Percentiles rank a stretch among this genome's conserved stretches.
These are phyloP conservation scores for Pelargonium cotyledonis DNA, from an alignment of 441 rosid species.

Conservation along the genomic window DNA sequence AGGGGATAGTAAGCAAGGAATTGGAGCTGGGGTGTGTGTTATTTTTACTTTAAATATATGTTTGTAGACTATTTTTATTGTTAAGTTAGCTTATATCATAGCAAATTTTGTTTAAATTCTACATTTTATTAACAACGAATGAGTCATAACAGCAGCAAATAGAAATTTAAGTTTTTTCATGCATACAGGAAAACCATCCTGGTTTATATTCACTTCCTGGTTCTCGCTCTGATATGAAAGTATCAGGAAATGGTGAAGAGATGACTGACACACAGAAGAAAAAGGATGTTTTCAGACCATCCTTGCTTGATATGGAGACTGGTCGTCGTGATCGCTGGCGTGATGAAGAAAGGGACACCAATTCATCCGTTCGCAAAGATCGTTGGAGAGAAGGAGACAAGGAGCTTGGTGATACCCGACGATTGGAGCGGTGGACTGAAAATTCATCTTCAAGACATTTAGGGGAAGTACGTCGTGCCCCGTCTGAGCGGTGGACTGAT, in stretches of 20 bases:
- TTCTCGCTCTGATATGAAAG: slow-evolving; percentile 39
- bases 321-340: slow-evolving; percentile 91
- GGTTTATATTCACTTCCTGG: slow-evolving; percentile 34
- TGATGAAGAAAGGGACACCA: slow-evolving; percentile 93
- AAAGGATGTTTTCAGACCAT: slow-evolving; percentile 81
- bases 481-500: slow-evolving; percentile 79
- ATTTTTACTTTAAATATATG: not conserved
- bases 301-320: slow-evolving; percentile 72
- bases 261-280: slow-evolving; percentile 59
- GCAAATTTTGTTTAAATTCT: not conserved
- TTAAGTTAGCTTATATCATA: not conserved
- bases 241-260: slow-evolving; percentile 56
- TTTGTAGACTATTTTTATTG: not conserved
- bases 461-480: slow-evolving; percentile 72
- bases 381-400: slow-evolving; percentile 85
- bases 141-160: not conserved
- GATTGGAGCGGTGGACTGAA: slow-evolving; percentile 67
- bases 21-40: slow-evolving; percentile 63
- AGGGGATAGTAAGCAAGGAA: slow-evolving; percentile 72
- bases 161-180: slow-evolving; percentile 9
- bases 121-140: not conserved
- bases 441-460: slow-evolving; percentile 50
- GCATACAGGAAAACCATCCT: slow-evolving; percentile 52
- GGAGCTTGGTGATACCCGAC: slow-evolving; percentile 59
- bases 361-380: slow-evolving; percentile 58